A percentile compares a stretch with the other conserved stretches of the same genome.
phyloP scores from a whole-genome alignment of 2,329 filamentous ascomycete genomes.

The Cladophialophora yegresii region DNA sequence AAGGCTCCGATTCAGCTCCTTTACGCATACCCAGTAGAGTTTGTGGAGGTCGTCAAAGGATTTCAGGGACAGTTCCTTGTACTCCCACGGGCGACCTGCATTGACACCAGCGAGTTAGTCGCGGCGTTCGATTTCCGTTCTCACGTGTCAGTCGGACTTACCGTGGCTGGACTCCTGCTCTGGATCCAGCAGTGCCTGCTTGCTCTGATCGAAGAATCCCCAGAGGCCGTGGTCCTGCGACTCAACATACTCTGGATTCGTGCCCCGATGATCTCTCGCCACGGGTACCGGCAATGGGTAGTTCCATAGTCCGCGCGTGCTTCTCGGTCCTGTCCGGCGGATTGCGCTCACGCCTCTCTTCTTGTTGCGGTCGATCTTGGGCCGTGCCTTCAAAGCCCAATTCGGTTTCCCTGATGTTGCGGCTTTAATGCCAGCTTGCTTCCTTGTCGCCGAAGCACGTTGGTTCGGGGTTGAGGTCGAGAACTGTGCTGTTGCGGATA shows the following conservation, averaged over 20 bases:
- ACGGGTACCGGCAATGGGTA: slow-evolving; percentile 72
- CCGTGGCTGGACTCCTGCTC: slow-evolving; percentile 70
- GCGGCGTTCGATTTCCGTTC: neutral
- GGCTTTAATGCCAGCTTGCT: neutral
- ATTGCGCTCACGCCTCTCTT: slow-evolving; percentile 79
- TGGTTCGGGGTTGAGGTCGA: slow-evolving; percentile 21
- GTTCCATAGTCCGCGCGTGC: slow-evolving; percentile 72
- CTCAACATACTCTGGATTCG: slow-evolving; percentile 53
- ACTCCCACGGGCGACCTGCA: slow-evolving; percentile 74
- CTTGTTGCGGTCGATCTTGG: slow-evolving; percentile 69
- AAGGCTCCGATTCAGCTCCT: slow-evolving; percentile 85
- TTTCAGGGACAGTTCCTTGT: slow-evolving; percentile 82
- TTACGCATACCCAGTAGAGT: slow-evolving; percentile 92
- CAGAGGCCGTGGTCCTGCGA: slow-evolving; percentile 84
- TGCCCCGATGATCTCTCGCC: slow-evolving; percentile 49
- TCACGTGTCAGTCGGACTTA: slow-evolving; percentile 40
- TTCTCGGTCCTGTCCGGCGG: slow-evolving; percentile 72
- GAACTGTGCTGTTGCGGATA: slow-evolving; percentile 6
- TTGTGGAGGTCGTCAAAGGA: slow-evolving; percentile 90
- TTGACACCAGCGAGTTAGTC: slow-evolving; percentile 6
- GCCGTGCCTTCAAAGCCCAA: slow-evolving; percentile 38
- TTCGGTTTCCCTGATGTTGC: slow-evolving; percentile 6
- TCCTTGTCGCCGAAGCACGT: slow-evolving; percentile 31
- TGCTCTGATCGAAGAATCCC: slow-evolving; percentile 79
- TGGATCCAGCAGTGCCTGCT: slow-evolving; percentile 69